These are phyloP conservation scores for Cryptosporidium ryanae DNA, from an alignment of 169 alveolate genomes.

Conservation along the genomic window DNA sequence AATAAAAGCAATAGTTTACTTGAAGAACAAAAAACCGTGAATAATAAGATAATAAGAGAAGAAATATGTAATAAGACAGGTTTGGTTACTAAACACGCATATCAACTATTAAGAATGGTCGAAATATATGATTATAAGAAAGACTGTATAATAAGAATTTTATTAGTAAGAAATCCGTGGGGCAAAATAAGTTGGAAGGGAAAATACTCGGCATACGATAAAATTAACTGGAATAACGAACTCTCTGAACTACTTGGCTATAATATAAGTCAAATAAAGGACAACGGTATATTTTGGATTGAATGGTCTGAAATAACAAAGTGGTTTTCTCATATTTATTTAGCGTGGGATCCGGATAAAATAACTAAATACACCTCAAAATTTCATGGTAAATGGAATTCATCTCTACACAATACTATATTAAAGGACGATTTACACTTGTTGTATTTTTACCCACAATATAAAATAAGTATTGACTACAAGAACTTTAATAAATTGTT, in stretches of 20 bases:
- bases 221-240: slow-evolving; percentile 78
- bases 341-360: slow-evolving; percentile 85
- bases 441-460: slow-evolving; percentile 87
- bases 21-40: background rate
- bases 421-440: slow-evolving; percentile 86
- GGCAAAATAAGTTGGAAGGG: slow-evolving; percentile 92
- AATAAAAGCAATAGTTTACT: background rate
- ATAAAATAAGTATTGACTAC: slow-evolving; percentile 3
- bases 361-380: background rate
- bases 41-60: slow-evolving; percentile 4
- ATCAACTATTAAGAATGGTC: slow-evolving; percentile 82
- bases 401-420: slow-evolving; percentile 77
- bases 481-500: slow-evolving; percentile 5
- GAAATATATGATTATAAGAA: slow-evolving; percentile 78
- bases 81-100: slow-evolving; percentile 89
- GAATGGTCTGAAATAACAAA: slow-evolving; percentile 87
- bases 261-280: slow-evolving; percentile 74
- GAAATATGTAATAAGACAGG: slow-evolving; percentile 74
- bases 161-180: slow-evolving; percentile 93
- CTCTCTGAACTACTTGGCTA: slow-evolving; percentile 75
- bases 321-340: slow-evolving; percentile 90
- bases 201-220: slow-evolving; percentile 82
- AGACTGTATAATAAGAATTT: slow-evolving; percentile 67
- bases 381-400: slow-evolving; percentile 81
- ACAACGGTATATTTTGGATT: slow-evolving; percentile 90